Conservation (phyloP, 2,329 filamentous ascomycete genomes). For the Paecilomyces niveus region DNA sequence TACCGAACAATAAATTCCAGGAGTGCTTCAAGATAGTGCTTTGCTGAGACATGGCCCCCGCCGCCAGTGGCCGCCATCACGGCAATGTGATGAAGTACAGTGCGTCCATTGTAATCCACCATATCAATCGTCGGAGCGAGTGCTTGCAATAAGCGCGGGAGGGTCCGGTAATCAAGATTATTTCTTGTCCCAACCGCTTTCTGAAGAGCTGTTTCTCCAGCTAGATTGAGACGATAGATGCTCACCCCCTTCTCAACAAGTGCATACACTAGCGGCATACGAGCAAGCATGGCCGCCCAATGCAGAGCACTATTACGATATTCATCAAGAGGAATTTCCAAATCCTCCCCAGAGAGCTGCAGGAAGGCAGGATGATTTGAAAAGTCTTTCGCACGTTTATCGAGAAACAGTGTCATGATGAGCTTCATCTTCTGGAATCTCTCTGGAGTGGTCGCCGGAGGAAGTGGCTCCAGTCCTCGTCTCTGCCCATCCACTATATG, state of each 20-base stretch:
- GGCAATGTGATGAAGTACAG: constrained; percentile 92
- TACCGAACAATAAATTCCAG: constrained; percentile 91
- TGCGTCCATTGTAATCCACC: constrained; percentile 79
- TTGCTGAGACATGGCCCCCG: constrained; percentile 72
- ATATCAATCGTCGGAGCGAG: constrained; percentile 86
- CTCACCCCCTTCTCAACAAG: constrained; percentile 80
- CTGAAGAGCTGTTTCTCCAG: constrained; percentile 88
- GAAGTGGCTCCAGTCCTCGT: constrained; percentile 35
- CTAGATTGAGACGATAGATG: constrained; percentile 78
- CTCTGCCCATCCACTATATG: constrained; percentile 23
- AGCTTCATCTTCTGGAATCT: constrained; percentile 74
- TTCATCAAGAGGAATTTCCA: constrained; percentile 87
- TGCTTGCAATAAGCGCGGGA: constrained; percentile 82
- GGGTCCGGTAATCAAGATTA: constrained; percentile 83
- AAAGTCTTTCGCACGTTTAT: constrained; percentile 62
- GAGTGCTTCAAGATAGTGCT: constrained; percentile 91
- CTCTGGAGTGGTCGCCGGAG: constrained; percentile 52
- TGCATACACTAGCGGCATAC: constrained; percentile 72
- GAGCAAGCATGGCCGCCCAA: constrained; percentile 90
- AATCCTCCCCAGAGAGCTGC: constrained; percentile 67
- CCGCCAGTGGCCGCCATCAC: constrained; percentile 94
- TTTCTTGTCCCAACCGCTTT: constrained; percentile 90
- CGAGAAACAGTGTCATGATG: constrained; percentile 76
- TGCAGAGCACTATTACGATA: constrained; percentile 82
- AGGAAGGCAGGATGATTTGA: constrained; percentile 70